Base-by-base conservation (phyloP, 2,329 filamentous ascomycete genomes). In the Sclerotinia spermophila region DNA sequence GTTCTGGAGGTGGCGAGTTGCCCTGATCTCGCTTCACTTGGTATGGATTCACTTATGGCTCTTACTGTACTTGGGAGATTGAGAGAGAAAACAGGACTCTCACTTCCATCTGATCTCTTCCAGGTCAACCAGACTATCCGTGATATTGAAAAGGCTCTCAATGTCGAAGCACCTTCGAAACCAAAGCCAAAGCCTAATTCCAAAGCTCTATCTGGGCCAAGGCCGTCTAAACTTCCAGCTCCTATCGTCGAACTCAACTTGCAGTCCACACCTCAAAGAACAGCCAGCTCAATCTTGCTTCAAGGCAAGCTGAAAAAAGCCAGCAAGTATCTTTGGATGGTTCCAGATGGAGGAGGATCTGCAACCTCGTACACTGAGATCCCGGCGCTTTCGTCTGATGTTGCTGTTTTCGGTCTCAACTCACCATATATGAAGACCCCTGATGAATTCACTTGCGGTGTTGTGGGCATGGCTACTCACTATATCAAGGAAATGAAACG, bases 351-450 rank as follows among this genome's bases (percentile, higher is more conserved):
- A 19, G 78, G 79, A 67, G 84, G 84, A 21, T 83, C 82, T 15
- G 82, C 77, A 17, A 77, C 77, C 7, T 77, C 77, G 2, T 78
- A 78, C 58, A 72, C 72, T 45, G 71, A 74, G 8, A 75, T 78
- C 68, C 75, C 40, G 70, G 82, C 73, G 0, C 79, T 88, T 17
- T 81, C 81, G 10, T 73, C 82, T 11, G 79, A 84, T 40, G 79
- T 86, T 58, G 83, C 82, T 5, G 82, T 89, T 19, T 86, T 84
- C 77, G 87, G 86, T 27, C 82, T 92, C 74, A 91, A 91, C 80
- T 92, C 88, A 64, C 90, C 90, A 6, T 92, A 89, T 82, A 89
- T 91, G 87, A 90, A 88, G 81, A 86, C 84, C 2, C 89, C 90
- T 0, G 85, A 89, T 71, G 86, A 90, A 76, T 91, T 86, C 81